Conservation (phyloP, 2,329 filamentous ascomycete species). For the Alternaria triticina region DNA sequence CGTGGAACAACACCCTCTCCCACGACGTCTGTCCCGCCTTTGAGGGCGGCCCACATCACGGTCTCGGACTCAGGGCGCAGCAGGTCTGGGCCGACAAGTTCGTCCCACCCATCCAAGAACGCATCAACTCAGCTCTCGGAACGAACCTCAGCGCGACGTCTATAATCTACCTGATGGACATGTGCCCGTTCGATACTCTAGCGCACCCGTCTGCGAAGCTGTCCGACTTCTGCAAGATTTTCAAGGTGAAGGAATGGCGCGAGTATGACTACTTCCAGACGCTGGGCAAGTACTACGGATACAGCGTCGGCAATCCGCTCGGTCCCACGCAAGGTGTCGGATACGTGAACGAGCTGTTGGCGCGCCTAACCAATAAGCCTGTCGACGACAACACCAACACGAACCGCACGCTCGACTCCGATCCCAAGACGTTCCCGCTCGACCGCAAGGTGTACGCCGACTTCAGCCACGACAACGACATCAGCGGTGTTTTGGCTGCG, state of each 20-base stretch:
- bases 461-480: slow-evolving; percentile 90
- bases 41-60: slow-evolving; percentile 63
- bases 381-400: slow-evolving; percentile 77
- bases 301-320: slow-evolving; percentile 75
- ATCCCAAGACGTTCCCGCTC: slow-evolving; percentile 75
- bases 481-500: slow-evolving; percentile 77
- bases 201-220: slow-evolving; percentile 58
- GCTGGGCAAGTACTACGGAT: slow-evolving; percentile 85
- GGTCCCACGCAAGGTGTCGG: slow-evolving; percentile 87
- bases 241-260: slow-evolving; percentile 74
- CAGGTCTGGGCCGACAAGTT: slow-evolving; percentile 70
- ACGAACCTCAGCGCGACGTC: slow-evolving; percentile 69
- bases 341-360: slow-evolving; percentile 85
- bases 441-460: slow-evolving; percentile 75
- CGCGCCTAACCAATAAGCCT: slow-evolving; percentile 72
- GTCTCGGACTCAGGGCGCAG: slow-evolving; percentile 57
- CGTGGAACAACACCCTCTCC: slow-evolving; percentile 81
- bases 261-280: slow-evolving; percentile 82
- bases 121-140: slow-evolving; percentile 74
- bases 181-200: slow-evolving; percentile 87
- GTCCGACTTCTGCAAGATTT: slow-evolving; percentile 78
- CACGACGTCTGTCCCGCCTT: slow-evolving; percentile 76
- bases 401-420: slow-evolving; percentile 76
- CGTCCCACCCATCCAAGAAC: slow-evolving; percentile 68
- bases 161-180: slow-evolving; percentile 79